Evolutionary conservation across 805 yeast genomes (phyloP).

Genomic region (Metschnikowia santaceciliae): DNA sequence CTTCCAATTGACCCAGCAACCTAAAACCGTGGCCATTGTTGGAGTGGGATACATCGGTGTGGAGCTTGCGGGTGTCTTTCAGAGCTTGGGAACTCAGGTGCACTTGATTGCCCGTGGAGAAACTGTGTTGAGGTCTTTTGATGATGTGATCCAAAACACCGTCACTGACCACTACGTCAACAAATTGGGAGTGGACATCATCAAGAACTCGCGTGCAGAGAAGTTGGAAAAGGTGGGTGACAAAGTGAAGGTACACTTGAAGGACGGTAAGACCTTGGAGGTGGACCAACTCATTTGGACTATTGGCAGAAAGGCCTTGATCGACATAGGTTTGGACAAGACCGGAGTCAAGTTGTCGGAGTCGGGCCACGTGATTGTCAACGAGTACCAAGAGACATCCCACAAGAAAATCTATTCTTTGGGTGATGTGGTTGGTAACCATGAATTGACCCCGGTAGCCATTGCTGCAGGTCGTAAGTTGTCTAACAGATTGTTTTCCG

Average conservation of each 20-base stretch:
- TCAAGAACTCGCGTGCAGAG: conserved; percentile 52
- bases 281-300: conserved; percentile 93
- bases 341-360: conserved; percentile 65
- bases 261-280: conserved; percentile 35
- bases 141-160: conserved; percentile 70
- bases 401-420: conserved; percentile 71
- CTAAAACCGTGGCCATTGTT: conserved; percentile 87
- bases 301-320: conserved; percentile 78
- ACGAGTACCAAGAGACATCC: conserved; percentile 83
- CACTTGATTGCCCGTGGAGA: conserved; percentile 89
- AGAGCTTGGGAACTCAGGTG: conserved; percentile 81
- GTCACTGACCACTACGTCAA: conserved; percentile 77
- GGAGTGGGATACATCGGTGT: conserved; percentile 99
- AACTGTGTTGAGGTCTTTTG: conserved; percentile 84
- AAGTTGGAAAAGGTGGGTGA: conserved; percentile 36
- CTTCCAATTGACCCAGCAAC: conserved; percentile 75
- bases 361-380: conserved; percentile 65
- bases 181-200: conserved; percentile 72
- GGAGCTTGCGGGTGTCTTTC: conserved; percentile 92
- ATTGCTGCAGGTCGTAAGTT: conserved; percentile 96
- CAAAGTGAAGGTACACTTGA: conserved; percentile 34
- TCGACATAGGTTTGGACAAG: conserved; percentile 71
- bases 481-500: conserved; percentile 82
- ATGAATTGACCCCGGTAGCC: conserved; percentile 96
- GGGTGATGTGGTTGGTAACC: conserved; percentile 92